These are phyloP conservation scores for Aspergillus ustus DNA, from an alignment of 2,329 filamentous ascomycete species.

Conservation along the genomic window DNA sequence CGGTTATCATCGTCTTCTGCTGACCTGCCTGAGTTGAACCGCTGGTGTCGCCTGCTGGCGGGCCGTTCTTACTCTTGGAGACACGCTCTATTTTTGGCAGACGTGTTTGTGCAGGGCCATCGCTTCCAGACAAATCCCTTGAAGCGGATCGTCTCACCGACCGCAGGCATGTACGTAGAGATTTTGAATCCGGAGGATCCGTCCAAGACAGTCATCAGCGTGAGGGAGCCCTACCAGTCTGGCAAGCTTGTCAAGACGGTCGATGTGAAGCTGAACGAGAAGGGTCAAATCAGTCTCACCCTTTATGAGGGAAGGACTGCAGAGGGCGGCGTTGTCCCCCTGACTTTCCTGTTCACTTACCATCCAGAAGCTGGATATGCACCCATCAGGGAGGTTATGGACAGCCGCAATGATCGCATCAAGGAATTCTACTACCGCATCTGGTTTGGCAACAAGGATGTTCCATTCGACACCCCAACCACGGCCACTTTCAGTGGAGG, in stretches of 20 bases:
- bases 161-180: slow-evolving; percentile 86
- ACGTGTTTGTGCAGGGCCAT: slow-evolving; percentile 92
- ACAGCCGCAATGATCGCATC: slow-evolving; percentile 92
- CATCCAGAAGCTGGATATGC: slow-evolving; percentile 95
- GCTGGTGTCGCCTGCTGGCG: slow-evolving; percentile 87
- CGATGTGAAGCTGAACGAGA: slow-evolving; percentile 75
- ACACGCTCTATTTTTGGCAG: slow-evolving; percentile 89
- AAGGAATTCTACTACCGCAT: slow-evolving; percentile 99
- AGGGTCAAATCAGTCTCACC: slow-evolving; percentile 82
- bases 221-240: slow-evolving; percentile 84
- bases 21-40: slow-evolving; percentile 75
- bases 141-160: slow-evolving; percentile 85
- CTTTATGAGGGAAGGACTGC: slow-evolving; percentile 93
- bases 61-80: slow-evolving; percentile 88
- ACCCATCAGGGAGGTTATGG: slow-evolving; percentile 97
- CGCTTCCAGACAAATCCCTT: slow-evolving; percentile 98
- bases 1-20: slow-evolving; percentile 76
- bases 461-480: slow-evolving; percentile 83
- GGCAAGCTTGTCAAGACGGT: slow-evolving; percentile 89
- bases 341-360: slow-evolving; percentile 89
- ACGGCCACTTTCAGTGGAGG: slow-evolving; percentile 91
- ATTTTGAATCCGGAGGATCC: slow-evolving; percentile 81
- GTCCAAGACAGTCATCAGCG: slow-evolving; percentile 78
- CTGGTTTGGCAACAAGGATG: slow-evolving; percentile 88
- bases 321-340: slow-evolving; percentile 76